Conservation (phyloP, 1,139 yeast genomes). For the Debaryomyces nepalensis region DNA sequence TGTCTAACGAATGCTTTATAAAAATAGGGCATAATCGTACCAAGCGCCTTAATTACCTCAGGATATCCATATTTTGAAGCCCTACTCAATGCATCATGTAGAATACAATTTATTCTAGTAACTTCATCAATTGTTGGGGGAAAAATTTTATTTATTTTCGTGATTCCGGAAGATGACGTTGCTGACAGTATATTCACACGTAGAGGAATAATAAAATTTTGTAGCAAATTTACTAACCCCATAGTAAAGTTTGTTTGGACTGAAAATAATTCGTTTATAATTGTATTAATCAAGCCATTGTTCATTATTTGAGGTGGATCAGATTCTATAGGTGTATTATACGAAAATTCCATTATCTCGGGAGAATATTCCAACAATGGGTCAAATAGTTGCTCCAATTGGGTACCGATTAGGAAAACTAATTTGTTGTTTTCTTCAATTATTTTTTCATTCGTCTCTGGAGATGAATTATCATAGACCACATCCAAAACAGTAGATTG, state of each 20-base stretch:
- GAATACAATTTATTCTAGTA: constrained; percentile 82
- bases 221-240: constrained; percentile 72
- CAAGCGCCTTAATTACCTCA: constrained; percentile 81
- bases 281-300: constrained; percentile 37
- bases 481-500: constrained; percentile 71
- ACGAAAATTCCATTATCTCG: constrained; percentile 73
- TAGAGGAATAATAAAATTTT: constrained; percentile 77
- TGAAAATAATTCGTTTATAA: constrained; percentile 67
- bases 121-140: constrained; percentile 97
- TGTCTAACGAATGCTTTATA: constrained; percentile 92
- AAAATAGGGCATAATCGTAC: constrained; percentile 81
- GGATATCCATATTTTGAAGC: constrained; percentile 69
- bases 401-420: constrained; percentile 79
- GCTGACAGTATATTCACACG: constrained; percentile 65
- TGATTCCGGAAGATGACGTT: constrained; percentile 56
- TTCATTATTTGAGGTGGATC: constrained; percentile 22
- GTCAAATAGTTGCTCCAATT: constrained; percentile 85
- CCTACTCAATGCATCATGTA: constrained; percentile 70
- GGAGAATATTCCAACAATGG: constrained; percentile 92
- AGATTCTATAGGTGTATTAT: constrained; percentile 51
- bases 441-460: constrained; percentile 38
- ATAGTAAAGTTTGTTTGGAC: constrained; percentile 78
- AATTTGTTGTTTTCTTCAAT: constrained; percentile 61
- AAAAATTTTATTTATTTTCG: constrained; percentile 73
- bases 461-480: constrained; percentile 61